These are phyloP conservation scores for Botryotinia convoluta DNA, from an alignment of 2,329 filamentous ascomycete genomes.

Conservation along the genomic window DNA sequence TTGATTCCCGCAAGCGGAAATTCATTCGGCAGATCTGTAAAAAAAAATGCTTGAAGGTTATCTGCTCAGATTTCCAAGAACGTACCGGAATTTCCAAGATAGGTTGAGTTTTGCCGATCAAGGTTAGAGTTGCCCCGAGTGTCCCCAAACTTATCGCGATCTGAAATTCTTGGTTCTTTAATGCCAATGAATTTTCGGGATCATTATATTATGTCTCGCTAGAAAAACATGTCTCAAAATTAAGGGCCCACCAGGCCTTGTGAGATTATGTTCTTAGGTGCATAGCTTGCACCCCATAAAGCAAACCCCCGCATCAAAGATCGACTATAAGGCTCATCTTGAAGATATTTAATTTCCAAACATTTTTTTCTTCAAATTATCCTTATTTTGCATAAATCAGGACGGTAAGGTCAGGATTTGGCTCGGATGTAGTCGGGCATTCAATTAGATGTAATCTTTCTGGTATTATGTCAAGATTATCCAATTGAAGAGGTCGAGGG, in stretches of 20 bases:
- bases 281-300: not conserved
- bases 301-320: not conserved
- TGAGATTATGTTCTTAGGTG: not conserved
- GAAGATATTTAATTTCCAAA: not conserved
- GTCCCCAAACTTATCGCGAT: not conserved
- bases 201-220: not conserved
- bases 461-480: not conserved
- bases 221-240: not conserved
- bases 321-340: not conserved
- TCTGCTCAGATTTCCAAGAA: not conserved
- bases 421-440: not conserved
- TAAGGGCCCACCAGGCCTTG: not conserved
- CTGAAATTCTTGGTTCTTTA: not conserved
- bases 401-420: not conserved
- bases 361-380: not conserved
- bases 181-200: not conserved
- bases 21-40: not conserved
- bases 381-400: not conserved
- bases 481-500: not conserved
- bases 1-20: not conserved
- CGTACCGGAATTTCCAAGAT: not conserved
- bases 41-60: not conserved
- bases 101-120: not conserved
- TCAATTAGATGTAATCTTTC: not conserved
- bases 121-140: not conserved